A percentile compares a stretch with the other conserved stretches of the same genome.
phyloP scores from a whole-genome alignment of 2,329 filamentous ascomycete species.

The Fusarium sp. region DNA sequence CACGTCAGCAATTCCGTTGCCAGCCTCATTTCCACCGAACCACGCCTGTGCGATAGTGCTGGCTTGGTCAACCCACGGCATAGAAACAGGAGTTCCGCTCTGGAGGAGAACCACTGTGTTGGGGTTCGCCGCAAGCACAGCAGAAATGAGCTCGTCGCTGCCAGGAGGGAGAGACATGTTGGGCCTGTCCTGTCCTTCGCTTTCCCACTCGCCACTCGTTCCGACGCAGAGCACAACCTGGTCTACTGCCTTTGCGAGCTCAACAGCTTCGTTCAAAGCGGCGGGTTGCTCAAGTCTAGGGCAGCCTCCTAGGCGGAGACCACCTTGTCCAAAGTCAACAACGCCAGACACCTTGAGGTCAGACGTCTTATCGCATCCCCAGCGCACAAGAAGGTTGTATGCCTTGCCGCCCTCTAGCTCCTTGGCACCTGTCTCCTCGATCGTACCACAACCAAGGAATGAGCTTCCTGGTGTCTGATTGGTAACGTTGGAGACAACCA shows the following conservation, averaged over 20 bases:
- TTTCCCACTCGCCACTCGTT: conserved; percentile 31
- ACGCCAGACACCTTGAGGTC: conserved; percentile 16
- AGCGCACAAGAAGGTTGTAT: conserved; percentile 25
- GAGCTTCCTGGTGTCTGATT: conserved; percentile 47
- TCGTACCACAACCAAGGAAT: conserved; percentile 50
- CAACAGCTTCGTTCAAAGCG: conserved; percentile 23
- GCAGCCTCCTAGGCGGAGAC: conserved; percentile 27
- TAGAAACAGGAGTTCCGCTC: conserved; percentile 30
- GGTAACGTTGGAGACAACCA: conserved; percentile 46
- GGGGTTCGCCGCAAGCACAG: conserved; percentile 21
- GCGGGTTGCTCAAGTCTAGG: conserved; percentile 15
- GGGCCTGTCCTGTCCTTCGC: conserved; percentile 25
- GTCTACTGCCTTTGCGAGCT: conserved; percentile 14
- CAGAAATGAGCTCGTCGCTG: conserved; percentile 25
- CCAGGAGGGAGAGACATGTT: conserved; percentile 27
- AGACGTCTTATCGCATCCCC: conserved; percentile 22
- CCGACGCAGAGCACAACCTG: conserved; percentile 33
- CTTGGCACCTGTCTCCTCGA: conserved; percentile 44
- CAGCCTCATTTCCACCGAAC: conserved; percentile 34
- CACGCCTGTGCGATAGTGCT: conserved; percentile 23
- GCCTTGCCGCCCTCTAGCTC: conserved; percentile 18
- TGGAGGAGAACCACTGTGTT: conserved; percentile 28
- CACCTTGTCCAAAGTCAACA: conserved; percentile 29
- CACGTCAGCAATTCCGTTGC: conserved; percentile 34
- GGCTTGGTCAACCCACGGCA: conserved; percentile 30